Evolutionary conservation across 768 basidiomycete genomes (phyloP).

Genomic region (Tricholoma flavovirens): DNA sequence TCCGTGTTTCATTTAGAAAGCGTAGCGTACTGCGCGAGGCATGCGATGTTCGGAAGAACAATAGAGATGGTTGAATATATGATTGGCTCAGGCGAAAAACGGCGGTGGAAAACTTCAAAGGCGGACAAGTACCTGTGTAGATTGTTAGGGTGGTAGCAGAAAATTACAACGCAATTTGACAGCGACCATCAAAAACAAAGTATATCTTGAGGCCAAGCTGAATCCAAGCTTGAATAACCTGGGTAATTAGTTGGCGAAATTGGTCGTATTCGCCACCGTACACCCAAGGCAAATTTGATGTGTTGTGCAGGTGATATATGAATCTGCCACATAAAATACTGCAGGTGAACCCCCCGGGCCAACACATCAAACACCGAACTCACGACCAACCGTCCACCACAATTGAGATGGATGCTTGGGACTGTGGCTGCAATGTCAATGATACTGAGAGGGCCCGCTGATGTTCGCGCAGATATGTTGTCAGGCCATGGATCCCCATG

Average conservation of each 20-base stretch:
- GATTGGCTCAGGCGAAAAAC: slow-evolving; percentile 53
- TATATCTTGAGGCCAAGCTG: slow-evolving; percentile 55
- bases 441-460: slow-evolving; percentile 35
- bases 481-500: slow-evolving; percentile 52
- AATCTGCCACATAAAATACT: slow-evolving; percentile 41
- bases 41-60: slow-evolving; percentile 79
- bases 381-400: slow-evolving; percentile 88
- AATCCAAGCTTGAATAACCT: slow-evolving; percentile 63
- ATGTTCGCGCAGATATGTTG: slow-evolving; percentile 48
- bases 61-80: slow-evolving; percentile 52
- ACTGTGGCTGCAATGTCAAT: slow-evolving; percentile 16
- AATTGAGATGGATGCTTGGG: slow-evolving; percentile 35
- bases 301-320: slow-evolving; percentile 61
- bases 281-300: slow-evolving; percentile 69
- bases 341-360: slow-evolving; percentile 5
- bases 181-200: slow-evolving; percentile 82
- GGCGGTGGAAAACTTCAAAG: slow-evolving; percentile 67
- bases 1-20: slow-evolving; percentile 67
- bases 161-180: not conserved
- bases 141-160: slow-evolving; percentile 8
- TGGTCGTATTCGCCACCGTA: slow-evolving; percentile 77
- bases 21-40: slow-evolving; percentile 56
- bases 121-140: slow-evolving; percentile 56
- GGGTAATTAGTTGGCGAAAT: slow-evolving; percentile 43
- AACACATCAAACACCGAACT: slow-evolving; percentile 30